phyloP scores from a whole-genome alignment of 2,329 filamentous ascomycete species.

The Penicillium hesseltinei region DNA sequence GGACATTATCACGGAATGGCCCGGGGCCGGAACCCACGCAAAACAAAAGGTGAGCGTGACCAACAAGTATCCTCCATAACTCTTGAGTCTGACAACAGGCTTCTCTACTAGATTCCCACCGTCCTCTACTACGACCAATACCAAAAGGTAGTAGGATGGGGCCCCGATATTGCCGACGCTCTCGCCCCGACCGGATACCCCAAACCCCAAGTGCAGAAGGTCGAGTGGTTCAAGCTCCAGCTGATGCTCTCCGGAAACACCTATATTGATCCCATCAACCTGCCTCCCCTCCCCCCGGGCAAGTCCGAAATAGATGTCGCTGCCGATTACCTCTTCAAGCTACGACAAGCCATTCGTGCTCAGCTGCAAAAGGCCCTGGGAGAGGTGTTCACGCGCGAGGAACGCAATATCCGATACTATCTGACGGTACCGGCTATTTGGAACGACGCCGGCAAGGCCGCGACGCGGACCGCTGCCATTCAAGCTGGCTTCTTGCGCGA shows the following conservation, averaged over 20 bases:
- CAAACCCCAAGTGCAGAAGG: constrained; percentile 96
- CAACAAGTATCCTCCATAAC: not conserved
- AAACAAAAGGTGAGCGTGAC: constrained; percentile 80
- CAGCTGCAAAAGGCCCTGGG: constrained; percentile 94
- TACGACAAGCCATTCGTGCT: constrained; percentile 93
- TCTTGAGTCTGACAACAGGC: not conserved
- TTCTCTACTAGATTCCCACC: constrained; percentile 69
- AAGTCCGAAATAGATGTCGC: constrained; percentile 99
- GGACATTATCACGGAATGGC: constrained; percentile 99
- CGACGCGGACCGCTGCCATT: constrained; percentile 90
- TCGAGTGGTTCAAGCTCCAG: constrained; percentile 99
- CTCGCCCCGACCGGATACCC: constrained; percentile 95
- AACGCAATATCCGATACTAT: constrained; percentile 97
- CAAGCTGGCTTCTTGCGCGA: constrained; percentile 95
- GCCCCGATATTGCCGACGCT: constrained; percentile 94
- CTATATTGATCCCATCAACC: constrained; percentile 98
- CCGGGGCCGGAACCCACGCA: constrained; percentile 92
- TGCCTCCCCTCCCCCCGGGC: constrained; percentile 91
- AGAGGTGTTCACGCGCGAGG: constrained; percentile 96
- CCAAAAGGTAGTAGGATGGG: constrained; percentile 99
- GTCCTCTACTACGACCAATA: constrained; percentile 99
- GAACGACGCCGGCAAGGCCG: constrained; percentile 98
- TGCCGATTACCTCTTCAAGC: constrained; percentile 98
- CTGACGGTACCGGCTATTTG: constrained; percentile 98
- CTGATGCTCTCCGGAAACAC: constrained; percentile 98